Evolutionary conservation across 306 rosid genomes (phyloP).

Genomic region (Chamaecrista fasciculata): DNA sequence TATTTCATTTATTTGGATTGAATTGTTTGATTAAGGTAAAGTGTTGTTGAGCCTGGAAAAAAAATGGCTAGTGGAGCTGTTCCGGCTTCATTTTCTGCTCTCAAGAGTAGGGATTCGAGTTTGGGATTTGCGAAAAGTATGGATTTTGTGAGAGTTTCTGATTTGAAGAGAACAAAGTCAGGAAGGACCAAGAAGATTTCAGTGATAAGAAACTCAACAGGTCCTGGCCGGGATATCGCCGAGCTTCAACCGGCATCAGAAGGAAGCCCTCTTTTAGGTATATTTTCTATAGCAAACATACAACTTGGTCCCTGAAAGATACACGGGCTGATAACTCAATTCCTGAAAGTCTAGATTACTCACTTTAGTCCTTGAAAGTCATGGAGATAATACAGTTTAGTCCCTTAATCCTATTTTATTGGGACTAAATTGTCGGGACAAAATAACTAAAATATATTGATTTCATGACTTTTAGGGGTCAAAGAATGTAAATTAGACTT

Average conservation of each 20-base stretch:
- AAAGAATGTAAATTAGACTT: too few species aligned
- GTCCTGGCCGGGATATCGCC: slow-evolving; percentile 67
- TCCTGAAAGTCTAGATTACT: too few species aligned
- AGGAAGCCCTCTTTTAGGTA: slow-evolving; percentile 88
- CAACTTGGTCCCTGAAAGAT: too few species aligned
- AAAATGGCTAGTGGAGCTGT: slow-evolving; percentile 86
- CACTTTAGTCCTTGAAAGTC: too few species aligned
- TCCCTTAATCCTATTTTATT: too few species aligned
- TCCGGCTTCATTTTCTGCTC: slow-evolving; percentile 59
- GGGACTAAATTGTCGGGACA: too few species aligned
- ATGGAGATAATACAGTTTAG: too few species aligned
- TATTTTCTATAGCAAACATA: too few species aligned
- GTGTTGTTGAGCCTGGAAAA: slow-evolving; percentile 35
- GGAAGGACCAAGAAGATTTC: slow-evolving; percentile 62
- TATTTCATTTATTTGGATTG: slow-evolving; percentile 30
- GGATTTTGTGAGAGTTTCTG: slow-evolving; percentile 73
- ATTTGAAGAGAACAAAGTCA: slow-evolving; percentile 52
- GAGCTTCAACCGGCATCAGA: slow-evolving; percentile 84
- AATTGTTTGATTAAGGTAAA: slow-evolving; percentile 35
- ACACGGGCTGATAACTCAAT: too few species aligned
- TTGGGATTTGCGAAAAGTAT: slow-evolving; percentile 67
- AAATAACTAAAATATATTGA: too few species aligned
- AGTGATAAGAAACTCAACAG: slow-evolving; percentile 67
- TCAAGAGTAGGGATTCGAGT: slow-evolving; percentile 60
- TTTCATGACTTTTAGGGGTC: too few species aligned